Evolutionary conservation across 306 rosid species (phyloP), one percentile per base, ranked within the genome.

Genomic region (Begonia fuchsioides): DNA sequence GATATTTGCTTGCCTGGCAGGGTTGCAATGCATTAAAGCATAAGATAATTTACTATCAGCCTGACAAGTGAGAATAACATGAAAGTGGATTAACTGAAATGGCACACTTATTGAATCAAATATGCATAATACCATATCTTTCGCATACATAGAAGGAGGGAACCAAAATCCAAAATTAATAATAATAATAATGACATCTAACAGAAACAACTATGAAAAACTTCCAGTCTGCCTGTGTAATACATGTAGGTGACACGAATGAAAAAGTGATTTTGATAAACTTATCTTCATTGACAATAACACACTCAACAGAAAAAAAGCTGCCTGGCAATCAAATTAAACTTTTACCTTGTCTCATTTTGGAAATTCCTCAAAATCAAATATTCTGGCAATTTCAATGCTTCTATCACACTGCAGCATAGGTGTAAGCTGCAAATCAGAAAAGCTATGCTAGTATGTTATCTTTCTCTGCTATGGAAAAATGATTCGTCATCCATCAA

Each of bases 201-300:
- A 61, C 53, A 49, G 43, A 13, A 49, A 51, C 48, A 50, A 63
- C 44, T 52, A 49, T 90, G 84, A 76, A 85, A 81, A 66, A 90
- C 98, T 65, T 90, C 95, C 1, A 90, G 92, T 51, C 98, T 95
- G n/a, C 98, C 98, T 10, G 98, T 90, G 68, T 84, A 90, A 67
- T 90, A 90, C 98, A 81, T 85, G 85, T 90, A 90, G 44, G 95
- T 79, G 57, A 81, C 97, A 93, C 84, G 83, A 50, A 72, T 11
- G 57, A 51, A 16, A 50, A 55, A 11, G 4, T 32, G 16, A 46
- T 2, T 12, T 41, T 55, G 49, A 15, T 9, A 32, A 20, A 8
- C 19, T 35, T 32, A 45, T 56, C 60, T 41, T 35, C 43, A 32
- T n/a, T 13, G n/a, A 55, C 44, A 39, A 13, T 14, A 9, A 55